Percentiles rank a stretch among this genome's conserved stretches.
phyloP scores from a whole-genome alignment of 129 eudicot genomes.

The Chrysanthemum makinoi region DNA sequence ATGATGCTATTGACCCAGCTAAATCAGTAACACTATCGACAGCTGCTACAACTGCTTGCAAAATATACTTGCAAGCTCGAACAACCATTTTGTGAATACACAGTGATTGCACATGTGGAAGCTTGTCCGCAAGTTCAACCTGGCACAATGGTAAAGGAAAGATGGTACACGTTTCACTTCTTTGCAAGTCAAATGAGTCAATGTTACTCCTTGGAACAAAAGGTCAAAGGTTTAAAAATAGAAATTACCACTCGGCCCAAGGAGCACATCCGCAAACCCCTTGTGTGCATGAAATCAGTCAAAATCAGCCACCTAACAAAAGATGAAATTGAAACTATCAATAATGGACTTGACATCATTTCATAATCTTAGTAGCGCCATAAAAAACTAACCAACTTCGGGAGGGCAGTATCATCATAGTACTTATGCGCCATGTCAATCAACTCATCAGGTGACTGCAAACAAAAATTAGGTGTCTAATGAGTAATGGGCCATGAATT shows the following conservation, averaged over 20 bases:
- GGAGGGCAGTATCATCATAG: too few species aligned
- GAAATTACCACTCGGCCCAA: slow-evolving; percentile 88
- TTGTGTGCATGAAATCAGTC: slow-evolving; percentile 96
- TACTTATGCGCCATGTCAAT: too few species aligned
- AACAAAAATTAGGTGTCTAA: too few species aligned
- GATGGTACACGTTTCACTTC: too few species aligned
- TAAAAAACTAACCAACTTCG: too few species aligned
- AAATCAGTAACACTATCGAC: slow-evolving; percentile 58
- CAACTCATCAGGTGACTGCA: too few species aligned
- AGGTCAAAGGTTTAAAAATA: background rate
- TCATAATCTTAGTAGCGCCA: too few species aligned
- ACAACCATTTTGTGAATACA: slow-evolving; percentile 97
- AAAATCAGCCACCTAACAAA: too few species aligned
- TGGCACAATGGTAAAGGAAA: slow-evolving; percentile 25
- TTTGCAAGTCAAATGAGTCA: too few species aligned
- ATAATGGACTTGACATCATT: too few species aligned
- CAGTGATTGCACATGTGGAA: slow-evolving; percentile 95
- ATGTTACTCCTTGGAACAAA: background rate
- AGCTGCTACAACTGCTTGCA: slow-evolving; percentile 91
- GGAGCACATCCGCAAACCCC: slow-evolving; percentile 95
- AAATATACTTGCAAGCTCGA: slow-evolving; percentile 88
- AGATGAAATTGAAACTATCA: too few species aligned
- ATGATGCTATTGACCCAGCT: slow-evolving; percentile 77
- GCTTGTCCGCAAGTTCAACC: slow-evolving; percentile 99
- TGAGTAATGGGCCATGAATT: too few species aligned